These are phyloP conservation scores for Ormosia semicastrata DNA, from an alignment of 306 rosid species.

Conservation along the genomic window DNA sequence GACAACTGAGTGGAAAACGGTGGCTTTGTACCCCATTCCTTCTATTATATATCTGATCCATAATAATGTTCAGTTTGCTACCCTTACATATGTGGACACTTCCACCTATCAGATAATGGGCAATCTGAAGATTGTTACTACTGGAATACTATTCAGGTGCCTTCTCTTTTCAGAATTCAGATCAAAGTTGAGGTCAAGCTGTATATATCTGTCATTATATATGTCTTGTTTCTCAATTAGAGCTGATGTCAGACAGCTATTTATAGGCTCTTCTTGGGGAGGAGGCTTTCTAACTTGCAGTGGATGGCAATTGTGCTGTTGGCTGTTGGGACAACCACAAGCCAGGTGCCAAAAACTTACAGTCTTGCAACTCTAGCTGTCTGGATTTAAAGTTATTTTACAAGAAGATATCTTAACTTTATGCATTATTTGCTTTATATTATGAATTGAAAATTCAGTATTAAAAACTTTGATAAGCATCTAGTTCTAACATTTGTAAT, in stretches of 20 bases:
- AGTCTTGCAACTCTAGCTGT: not conserved
- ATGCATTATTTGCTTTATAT: not conserved
- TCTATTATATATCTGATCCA: conserved; percentile 81
- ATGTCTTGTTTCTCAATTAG: conserved; percentile 12
- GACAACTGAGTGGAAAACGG: conserved; percentile 85
- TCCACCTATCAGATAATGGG: conserved; percentile 99
- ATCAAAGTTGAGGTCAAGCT: not conserved
- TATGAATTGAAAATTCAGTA: not conserved
- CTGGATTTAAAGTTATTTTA: not conserved
- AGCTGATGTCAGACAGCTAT: conserved; percentile 13
- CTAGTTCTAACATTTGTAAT: not conserved
- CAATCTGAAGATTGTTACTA: conserved; percentile 89
- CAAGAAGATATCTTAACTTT: not conserved
- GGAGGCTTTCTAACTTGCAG: conserved; percentile 82
- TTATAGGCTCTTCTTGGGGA: conserved; percentile 70
- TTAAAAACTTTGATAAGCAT: not conserved
- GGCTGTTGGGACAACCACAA: conserved; percentile 97
- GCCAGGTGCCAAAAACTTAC: conserved; percentile 59
- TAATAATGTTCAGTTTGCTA: conserved; percentile 88
- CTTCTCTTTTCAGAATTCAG: not conserved
- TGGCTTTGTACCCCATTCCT: conserved; percentile 76
- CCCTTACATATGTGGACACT: conserved; percentile 84
- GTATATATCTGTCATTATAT: not conserved
- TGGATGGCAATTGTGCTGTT: conserved; percentile 83
- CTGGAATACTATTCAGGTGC: conserved; percentile 90